Conservation (phyloP, 78 protist species). For the Isochrysis galbana region DNA sequence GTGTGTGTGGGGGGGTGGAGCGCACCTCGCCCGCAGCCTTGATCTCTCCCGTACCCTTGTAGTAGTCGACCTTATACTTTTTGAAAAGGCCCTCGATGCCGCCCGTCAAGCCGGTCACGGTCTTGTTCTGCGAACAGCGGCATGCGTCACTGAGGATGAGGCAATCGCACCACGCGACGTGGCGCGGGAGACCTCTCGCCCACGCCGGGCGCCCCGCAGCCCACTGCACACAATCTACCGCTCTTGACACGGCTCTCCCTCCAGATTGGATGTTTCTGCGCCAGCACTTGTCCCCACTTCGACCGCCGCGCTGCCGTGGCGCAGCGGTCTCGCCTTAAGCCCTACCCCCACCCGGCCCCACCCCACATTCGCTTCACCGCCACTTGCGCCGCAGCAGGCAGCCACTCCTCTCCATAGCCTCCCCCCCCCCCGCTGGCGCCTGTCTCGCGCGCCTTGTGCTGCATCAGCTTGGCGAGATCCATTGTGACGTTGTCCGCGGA, state of each 20-base stretch:
- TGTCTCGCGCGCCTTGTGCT: constrained; percentile 82
- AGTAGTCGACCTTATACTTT: constrained; percentile 88
- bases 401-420: too few relatives aligned
- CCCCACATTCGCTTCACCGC: background rate
- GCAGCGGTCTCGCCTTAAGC: too few relatives aligned
- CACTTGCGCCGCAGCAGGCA: too few relatives aligned
- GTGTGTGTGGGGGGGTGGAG: background rate
- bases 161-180: background rate
- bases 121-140: background rate
- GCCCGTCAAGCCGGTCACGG: constrained; percentile 45
- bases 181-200: background rate
- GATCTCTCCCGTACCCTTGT: constrained; percentile 83
- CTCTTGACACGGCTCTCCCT: too few relatives aligned
- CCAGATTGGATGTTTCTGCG: too few relatives aligned
- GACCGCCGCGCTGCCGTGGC: too few relatives aligned
- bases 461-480: constrained; percentile 78
- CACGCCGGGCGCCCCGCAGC: too few relatives aligned
- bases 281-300: too few relatives aligned
- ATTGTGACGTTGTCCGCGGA: constrained; percentile 56
- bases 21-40: background rate
- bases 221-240: too few relatives aligned
- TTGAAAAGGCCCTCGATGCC: constrained; percentile 97
- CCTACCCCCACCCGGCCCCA: too few relatives aligned
- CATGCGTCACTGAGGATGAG: background rate
- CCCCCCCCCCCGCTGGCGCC: too few relatives aligned